Evolutionary conservation across 2,329 filamentous ascomycete genomes (phyloP).

Genomic region (Helicocarpus griseus): DNA sequence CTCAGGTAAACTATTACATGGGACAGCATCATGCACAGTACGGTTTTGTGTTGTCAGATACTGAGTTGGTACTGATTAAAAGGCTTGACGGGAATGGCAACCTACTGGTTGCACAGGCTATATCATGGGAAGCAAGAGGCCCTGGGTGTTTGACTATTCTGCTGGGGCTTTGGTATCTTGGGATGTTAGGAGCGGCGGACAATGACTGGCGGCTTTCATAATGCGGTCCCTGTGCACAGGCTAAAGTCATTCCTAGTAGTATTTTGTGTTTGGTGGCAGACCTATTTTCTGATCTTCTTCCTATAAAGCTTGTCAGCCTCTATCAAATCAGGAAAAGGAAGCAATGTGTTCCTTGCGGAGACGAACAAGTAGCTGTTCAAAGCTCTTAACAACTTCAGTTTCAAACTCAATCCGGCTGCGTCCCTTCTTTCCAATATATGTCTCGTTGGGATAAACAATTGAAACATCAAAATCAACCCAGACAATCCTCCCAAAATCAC

Average conservation of each 20-base stretch:
- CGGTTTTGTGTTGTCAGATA: conserved; percentile 11
- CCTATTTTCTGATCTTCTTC: conserved; percentile 11
- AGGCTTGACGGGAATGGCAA: neutral
- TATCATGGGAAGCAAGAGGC: conserved; percentile 1
- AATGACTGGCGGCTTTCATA: too few relatives aligned
- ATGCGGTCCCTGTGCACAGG: neutral
- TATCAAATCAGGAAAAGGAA: neutral
- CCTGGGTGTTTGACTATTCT: conserved; percentile 1
- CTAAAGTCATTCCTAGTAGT: conserved; percentile 6
- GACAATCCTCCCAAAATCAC: conserved; percentile 4
- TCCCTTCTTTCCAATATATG: conserved; percentile 1
- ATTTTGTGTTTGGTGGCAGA: conserved; percentile 12
- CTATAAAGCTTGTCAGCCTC: conserved; percentile 8
- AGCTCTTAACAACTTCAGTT: conserved; percentile 6
- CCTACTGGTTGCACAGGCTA: neutral
- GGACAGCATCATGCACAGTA: conserved; percentile 8
- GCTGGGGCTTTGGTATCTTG: conserved; percentile 4
- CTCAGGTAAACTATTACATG: conserved; percentile 14
- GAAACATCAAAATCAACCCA: conserved; percentile 9
- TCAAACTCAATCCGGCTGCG: neutral
- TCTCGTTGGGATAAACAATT: neutral
- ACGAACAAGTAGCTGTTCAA: conserved; percentile 9
- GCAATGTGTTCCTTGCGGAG: neutral
- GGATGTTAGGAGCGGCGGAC: conserved; percentile 1
- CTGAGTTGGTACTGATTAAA: conserved; percentile 9